Evolutionary conservation across 2,329 filamentous ascomycete genomes (phyloP).

Genomic region (Botrytis medusae): DNA sequence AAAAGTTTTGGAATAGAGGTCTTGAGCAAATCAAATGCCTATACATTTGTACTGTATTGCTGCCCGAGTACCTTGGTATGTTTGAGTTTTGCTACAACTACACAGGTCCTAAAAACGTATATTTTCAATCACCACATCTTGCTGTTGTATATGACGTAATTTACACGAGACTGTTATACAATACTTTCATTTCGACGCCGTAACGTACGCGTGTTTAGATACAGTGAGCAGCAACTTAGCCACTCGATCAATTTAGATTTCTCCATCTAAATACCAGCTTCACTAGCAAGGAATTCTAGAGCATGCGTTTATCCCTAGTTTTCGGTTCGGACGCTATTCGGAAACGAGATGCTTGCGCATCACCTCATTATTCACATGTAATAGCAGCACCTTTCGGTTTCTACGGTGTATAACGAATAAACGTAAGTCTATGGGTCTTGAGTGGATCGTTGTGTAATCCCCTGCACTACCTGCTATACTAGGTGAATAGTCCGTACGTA

Average conservation of each 20-base stretch:
- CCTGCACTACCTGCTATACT: slow-evolving; percentile 1
- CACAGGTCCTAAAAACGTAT: not conserved
- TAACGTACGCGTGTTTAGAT: not conserved
- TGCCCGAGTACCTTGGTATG: not conserved
- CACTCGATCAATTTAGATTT: not conserved
- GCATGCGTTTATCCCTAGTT: not conserved
- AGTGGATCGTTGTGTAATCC: not conserved
- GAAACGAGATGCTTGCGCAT: not conserved
- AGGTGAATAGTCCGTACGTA: not conserved
- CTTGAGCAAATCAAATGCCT: not conserved
- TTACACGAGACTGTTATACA: not conserved
- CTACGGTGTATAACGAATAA: not conserved
- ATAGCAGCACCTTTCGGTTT: not conserved
- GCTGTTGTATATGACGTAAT: not conserved
- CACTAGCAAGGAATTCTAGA: not conserved
- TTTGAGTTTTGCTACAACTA: not conserved
- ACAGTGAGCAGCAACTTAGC: not conserved
- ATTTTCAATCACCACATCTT: not conserved
- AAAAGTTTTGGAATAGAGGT: not conserved
- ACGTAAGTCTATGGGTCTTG: slow-evolving; percentile 1
- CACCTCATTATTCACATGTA: slow-evolving; percentile 14
- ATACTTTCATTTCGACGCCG: not conserved
- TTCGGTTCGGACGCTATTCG: not conserved
- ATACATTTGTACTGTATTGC: not conserved
- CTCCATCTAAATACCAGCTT: not conserved